Conservation (phyloP, 306 rosid genomes). For the Citrullus amarus region DNA sequence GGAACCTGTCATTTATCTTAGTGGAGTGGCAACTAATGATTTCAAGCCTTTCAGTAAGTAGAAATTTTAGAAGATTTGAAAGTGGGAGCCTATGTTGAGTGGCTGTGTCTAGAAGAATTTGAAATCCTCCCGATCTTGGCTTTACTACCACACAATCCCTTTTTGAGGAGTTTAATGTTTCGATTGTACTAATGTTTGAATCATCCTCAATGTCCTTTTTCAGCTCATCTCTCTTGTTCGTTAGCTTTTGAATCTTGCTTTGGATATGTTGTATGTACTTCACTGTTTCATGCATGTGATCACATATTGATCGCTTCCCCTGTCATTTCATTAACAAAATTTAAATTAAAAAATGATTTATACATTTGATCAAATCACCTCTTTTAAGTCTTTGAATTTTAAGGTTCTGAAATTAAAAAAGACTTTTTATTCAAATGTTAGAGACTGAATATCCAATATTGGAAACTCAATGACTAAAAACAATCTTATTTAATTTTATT, state of each 20-base stretch:
- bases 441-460: no score
- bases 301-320: constrained; percentile 41
- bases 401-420: no score
- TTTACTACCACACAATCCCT: background rate
- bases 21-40: constrained; percentile 22
- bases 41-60: constrained; percentile 20
- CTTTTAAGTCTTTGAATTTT: no score
- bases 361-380: no score
- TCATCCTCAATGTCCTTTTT: background rate
- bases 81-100: constrained; percentile 21
- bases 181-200: background rate
- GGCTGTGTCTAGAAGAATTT: constrained; percentile 23
- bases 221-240: constrained; percentile 23
- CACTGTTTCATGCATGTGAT: constrained; percentile 29
- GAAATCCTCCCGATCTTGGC: constrained; percentile 14
- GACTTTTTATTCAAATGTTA: no score
- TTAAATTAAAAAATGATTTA: no score
- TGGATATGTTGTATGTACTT: constrained; percentile 27
- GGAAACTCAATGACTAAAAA: no score
- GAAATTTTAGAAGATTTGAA: constrained; percentile 16
- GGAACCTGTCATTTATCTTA: constrained; percentile 16
- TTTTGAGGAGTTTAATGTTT: background rate
- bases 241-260: constrained; percentile 14
- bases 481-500: no score
- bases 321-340: background rate